Evolutionary conservation across 164 flowering plant species (phyloP).

Genomic region (Magnolia changhungtana): DNA sequence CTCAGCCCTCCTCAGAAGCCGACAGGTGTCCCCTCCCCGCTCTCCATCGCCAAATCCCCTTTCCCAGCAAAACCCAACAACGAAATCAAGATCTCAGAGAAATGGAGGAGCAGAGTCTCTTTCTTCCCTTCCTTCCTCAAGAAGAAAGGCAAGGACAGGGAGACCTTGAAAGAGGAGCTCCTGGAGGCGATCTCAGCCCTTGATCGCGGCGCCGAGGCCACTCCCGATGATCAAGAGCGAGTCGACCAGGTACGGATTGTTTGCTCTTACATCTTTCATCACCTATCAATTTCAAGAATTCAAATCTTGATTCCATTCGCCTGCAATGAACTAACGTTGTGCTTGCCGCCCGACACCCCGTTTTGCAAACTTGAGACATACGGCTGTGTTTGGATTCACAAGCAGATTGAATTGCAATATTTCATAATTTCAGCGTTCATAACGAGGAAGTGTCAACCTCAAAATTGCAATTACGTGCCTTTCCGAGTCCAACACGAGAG

Average conservation of each 20-base stretch:
- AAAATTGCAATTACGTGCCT: too few relatives aligned
- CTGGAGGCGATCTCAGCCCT: slow-evolving; percentile 65
- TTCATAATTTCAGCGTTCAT: too few relatives aligned
- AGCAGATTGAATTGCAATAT: too few relatives aligned
- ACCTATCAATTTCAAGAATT: too few relatives aligned
- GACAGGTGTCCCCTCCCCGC: neutral
- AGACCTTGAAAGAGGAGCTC: slow-evolving; percentile 64
- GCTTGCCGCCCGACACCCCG: too few relatives aligned
- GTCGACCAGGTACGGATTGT: slow-evolving; percentile 52
- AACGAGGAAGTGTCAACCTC: too few relatives aligned
- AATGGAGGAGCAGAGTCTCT: slow-evolving; percentile 68
- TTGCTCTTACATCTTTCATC: too few relatives aligned
- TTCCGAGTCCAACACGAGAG: too few relatives aligned
- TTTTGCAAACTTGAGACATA: too few relatives aligned
- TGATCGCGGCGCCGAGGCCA: slow-evolving; percentile 85
- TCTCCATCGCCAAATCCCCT: neutral
- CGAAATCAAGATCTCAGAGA: neutral
- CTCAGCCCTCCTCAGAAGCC: neutral
- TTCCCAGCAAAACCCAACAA: neutral
- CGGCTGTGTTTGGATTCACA: too few relatives aligned
- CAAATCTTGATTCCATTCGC: too few relatives aligned
- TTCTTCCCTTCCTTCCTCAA: slow-evolving; percentile 62
- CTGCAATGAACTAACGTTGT: too few relatives aligned
- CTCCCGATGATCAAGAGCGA: slow-evolving; percentile 59
- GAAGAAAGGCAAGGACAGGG: slow-evolving; percentile 44